Base-by-base conservation (phyloP, 2,329 filamentous ascomycete genomes). In the Fusarium temperatum region DNA sequence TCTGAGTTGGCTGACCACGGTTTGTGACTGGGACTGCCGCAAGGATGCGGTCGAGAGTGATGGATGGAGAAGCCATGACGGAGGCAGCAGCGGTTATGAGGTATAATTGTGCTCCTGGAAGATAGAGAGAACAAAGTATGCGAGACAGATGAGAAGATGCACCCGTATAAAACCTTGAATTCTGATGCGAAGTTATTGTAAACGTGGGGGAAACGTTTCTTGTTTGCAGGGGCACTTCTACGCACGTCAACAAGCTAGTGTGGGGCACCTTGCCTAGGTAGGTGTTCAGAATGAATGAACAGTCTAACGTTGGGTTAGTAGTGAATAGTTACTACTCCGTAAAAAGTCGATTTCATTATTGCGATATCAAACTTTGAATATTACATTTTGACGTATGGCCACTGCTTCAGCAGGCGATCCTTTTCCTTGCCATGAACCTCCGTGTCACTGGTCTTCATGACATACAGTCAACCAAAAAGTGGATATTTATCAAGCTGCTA, bases 1-100 rank as follows among this genome's bases (percentile, higher is more conserved):
- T 91, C 80, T 94, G 94, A 18, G 96, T 98, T 68, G 96, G 93
- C 81, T 95, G 92, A 67, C 95, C 96, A 75, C 96, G 91, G 64
- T 90, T 91, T 35, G 96, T 98, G 63, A 90, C 91, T 61, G 96
- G 96, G 73, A 92, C 90, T 36, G 96, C 93, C 51, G 95, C 96
- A 83, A 97, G 92, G 78, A 97, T 96, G 82, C 88, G 89, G 69
- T 90, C 85, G 77, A 91, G 84, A 51, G 84, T 84, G 78, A 92
- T 87, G 63, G 89, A 88, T 22, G 82, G 81, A 36, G 81, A 66
- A 54, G 82, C 77, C 82, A 84, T 83, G 70, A 55, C 61, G 61
- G 30, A 51, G 48, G 61, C 57, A 56, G 55, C 59, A 22, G 45
- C 35, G 48, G 28, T 36, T 36, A 53, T 50, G 41, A 28, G 20